Percentiles rank a stretch among this genome's conserved stretches.
These are phyloP conservation scores for Lipomyces yarrowii DNA, from an alignment of 1,139 yeast species.

Conservation along the genomic window DNA sequence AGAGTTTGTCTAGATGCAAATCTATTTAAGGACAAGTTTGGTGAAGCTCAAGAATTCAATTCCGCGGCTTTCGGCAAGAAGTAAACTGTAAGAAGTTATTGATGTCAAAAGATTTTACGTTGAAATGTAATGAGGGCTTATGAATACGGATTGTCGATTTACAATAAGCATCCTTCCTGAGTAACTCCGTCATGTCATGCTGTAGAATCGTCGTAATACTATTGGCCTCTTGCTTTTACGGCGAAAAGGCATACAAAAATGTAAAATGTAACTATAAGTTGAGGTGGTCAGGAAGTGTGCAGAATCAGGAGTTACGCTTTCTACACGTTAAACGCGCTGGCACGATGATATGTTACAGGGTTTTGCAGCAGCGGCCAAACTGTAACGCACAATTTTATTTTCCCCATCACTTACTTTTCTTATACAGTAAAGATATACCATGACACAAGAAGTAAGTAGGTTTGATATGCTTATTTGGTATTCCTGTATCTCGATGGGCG, in stretches of 20 bases:
- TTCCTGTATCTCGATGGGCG: background rate
- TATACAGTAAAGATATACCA: background rate
- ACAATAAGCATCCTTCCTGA: background rate
- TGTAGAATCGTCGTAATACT: no score
- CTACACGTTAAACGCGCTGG: no score
- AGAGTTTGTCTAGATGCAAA: slow-evolving; percentile 62
- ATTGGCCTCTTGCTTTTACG: no score
- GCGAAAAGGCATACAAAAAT: no score
- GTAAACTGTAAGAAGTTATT: slow-evolving; percentile 4
- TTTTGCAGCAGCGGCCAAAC: background rate
- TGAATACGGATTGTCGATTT: background rate
- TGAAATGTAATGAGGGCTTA: background rate
- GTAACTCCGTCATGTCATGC: no score
- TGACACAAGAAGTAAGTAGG: slow-evolving; percentile 5
- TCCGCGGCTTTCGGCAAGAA: slow-evolving; percentile 44
- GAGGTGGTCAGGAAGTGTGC: background rate
- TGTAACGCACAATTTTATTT: background rate
- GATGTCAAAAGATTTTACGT: background rate
- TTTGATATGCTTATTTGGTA: background rate
- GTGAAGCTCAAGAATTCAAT: slow-evolving; percentile 71
- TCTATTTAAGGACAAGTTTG: slow-evolving; percentile 89
- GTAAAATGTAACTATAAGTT: background rate
- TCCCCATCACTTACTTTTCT: background rate
- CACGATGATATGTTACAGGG: no score
- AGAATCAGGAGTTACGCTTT: no score